A percentile compares a stretch with the other conserved stretches of the same genome.
Evolutionary conservation across 176 grass and related monocot species (phyloP).

Genomic region (Panicum miliaceum): DNA sequence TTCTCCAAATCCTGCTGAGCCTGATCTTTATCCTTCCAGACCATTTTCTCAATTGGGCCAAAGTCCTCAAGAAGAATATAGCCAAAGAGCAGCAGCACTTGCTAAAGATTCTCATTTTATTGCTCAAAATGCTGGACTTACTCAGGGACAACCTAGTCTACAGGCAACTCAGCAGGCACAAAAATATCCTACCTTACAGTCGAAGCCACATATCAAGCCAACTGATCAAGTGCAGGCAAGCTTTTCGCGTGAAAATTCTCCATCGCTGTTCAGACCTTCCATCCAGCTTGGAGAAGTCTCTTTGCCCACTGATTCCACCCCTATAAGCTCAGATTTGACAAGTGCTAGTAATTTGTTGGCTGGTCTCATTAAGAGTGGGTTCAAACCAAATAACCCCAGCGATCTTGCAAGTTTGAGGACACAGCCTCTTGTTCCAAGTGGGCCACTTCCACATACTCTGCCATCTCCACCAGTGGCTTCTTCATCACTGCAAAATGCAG

Average conservation of each 20-base stretch:
- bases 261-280: slow-evolving; percentile 31
- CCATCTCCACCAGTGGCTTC: slow-evolving; percentile 34
- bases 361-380: slow-evolving; percentile 68
- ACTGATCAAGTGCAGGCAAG: slow-evolving; percentile 39
- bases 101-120: slow-evolving; percentile 43
- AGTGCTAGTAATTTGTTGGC: slow-evolving; percentile 67
- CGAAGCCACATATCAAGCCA: slow-evolving; percentile 40
- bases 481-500: slow-evolving; percentile 42
- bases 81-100: slow-evolving; percentile 29
- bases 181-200: slow-evolving; percentile 50
- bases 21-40: slow-evolving; percentile 56
- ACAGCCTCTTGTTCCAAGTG: slow-evolving; percentile 56
- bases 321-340: slow-evolving; percentile 36
- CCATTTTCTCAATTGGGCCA: slow-evolving; percentile 43
- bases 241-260: slow-evolving; percentile 45
- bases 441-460: slow-evolving; percentile 40
- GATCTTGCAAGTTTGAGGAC: slow-evolving; percentile 41
- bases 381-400: slow-evolving; percentile 47
- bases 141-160: slow-evolving; percentile 30
- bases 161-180: slow-evolving; percentile 42
- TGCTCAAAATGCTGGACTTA: slow-evolving; percentile 38
- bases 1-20: slow-evolving; percentile 56
- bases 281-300: slow-evolving; percentile 48
- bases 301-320: slow-evolving; percentile 39
- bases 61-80: slow-evolving; percentile 48